These are phyloP conservation scores for Annulohypoxylon bovei DNA, from an alignment of 495 filamentous ascomycete species.

Conservation along the genomic window DNA sequence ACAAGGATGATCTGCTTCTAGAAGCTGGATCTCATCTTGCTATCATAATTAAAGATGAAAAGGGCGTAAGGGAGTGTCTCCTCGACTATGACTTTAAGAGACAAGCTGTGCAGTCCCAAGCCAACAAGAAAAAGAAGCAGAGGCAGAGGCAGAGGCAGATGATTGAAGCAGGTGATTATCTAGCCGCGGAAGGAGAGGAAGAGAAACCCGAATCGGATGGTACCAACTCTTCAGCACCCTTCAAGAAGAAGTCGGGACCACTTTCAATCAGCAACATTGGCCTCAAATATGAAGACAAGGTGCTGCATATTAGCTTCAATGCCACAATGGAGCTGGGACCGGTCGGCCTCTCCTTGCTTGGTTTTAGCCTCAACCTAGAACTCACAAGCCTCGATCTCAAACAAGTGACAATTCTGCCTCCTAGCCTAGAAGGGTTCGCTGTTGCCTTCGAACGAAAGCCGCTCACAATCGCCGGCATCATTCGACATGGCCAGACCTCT, in stretches of 20 bases:
- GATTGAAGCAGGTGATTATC: neutral
- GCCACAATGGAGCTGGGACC: slow-evolving; percentile 55
- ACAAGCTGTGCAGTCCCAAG: neutral
- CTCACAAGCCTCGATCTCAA: slow-evolving; percentile 23
- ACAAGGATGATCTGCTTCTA: neutral
- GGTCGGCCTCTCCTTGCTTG: slow-evolving; percentile 49
- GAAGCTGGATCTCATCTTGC: neutral
- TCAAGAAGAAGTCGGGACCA: slow-evolving; percentile 37
- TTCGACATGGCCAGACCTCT: slow-evolving; percentile 41
- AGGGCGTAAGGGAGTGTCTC: neutral
- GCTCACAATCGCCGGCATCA: slow-evolving; percentile 51
- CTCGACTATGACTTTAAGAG: neutral
- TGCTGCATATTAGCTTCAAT: slow-evolving; percentile 48
- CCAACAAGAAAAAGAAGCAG: neutral
- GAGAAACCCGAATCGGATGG: neutral
- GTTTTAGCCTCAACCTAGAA: slow-evolving; percentile 44
- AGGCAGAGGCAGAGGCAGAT: neutral
- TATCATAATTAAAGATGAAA: neutral
- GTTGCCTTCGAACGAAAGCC: slow-evolving; percentile 52
- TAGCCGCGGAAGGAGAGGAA: neutral
- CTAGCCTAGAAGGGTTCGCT: slow-evolving; percentile 51
- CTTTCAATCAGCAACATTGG: slow-evolving; percentile 49
- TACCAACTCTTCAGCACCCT: neutral
- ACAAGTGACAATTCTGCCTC: slow-evolving; percentile 28
- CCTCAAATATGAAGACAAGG: slow-evolving; percentile 45